Evolutionary conservation across 345 rosid genomes (phyloP).

Genomic region (Excoecaria agallocha): DNA sequence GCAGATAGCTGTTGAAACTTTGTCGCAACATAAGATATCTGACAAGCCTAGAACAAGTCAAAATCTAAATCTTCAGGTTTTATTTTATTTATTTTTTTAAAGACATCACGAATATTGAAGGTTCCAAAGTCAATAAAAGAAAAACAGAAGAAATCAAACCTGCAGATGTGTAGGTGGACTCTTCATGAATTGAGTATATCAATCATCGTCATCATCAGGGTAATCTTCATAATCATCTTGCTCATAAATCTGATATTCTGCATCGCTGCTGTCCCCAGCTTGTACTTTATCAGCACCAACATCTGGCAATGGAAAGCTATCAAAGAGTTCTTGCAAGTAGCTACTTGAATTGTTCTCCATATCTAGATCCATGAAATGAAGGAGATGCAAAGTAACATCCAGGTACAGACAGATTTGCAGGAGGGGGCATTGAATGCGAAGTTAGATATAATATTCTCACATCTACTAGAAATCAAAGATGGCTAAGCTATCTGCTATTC

Average conservation of each 20-base stretch:
- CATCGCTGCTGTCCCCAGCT: constrained; percentile 56
- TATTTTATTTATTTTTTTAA: not conserved
- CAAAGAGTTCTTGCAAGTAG: constrained; percentile 84
- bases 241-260: constrained; percentile 78
- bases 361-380: constrained; percentile 48
- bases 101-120: not conserved
- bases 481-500: not conserved
- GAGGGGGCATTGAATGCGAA: not conserved
- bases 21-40: not conserved
- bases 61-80: not conserved
- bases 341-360: constrained; percentile 67
- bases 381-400: constrained; percentile 31
- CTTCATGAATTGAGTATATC: not conserved
- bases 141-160: constrained; percentile 6
- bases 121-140: not conserved
- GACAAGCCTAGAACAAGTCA: not conserved
- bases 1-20: not conserved
- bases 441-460: not conserved
- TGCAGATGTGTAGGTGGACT: not conserved
- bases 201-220: constrained; percentile 20
- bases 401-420: not conserved
- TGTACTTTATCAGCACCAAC: constrained; percentile 37
- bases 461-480: not conserved
- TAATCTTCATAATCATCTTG: constrained; percentile 61
- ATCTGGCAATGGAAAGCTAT: constrained; percentile 60